Evolutionary conservation across 1,284 basidiomycete species (phyloP).

Genomic region (Melampsora occidentalis): DNA sequence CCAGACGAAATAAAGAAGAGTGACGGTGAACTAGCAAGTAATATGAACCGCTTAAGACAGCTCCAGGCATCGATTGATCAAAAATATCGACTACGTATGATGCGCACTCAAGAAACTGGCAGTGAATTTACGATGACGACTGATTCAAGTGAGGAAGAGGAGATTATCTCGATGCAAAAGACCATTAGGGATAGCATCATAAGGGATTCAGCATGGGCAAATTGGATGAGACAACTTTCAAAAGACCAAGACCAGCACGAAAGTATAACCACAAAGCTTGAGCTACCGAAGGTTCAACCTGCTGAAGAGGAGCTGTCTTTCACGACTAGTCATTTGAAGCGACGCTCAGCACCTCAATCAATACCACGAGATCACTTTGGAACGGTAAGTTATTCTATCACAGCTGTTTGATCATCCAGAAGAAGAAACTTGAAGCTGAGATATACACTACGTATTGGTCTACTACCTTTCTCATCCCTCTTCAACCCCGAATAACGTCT

Average conservation of each 20-base stretch:
- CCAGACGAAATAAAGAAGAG: background rate
- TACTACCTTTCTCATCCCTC: background rate
- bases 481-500: background rate
- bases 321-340: slow-evolving; percentile 7
- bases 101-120: background rate
- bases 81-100: background rate
- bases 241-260: slow-evolving; percentile 13
- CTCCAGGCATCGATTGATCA: background rate
- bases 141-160: background rate
- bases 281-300: background rate
- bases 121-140: background rate
- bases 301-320: background rate
- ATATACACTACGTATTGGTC: too few species aligned
- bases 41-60: slow-evolving; percentile 7
- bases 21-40: slow-evolving; percentile 5
- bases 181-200: background rate
- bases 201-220: slow-evolving; percentile 4
- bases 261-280: background rate
- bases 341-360: slow-evolving; percentile 16
- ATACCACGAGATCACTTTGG: slow-evolving; percentile 29
- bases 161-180: background rate
- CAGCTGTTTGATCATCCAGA: background rate
- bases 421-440: background rate
- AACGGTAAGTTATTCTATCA: slow-evolving; percentile 19
- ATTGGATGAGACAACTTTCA: background rate